Conservation (phyloP, 768 basidiomycete genomes). For the Trametopsis cervina region DNA sequence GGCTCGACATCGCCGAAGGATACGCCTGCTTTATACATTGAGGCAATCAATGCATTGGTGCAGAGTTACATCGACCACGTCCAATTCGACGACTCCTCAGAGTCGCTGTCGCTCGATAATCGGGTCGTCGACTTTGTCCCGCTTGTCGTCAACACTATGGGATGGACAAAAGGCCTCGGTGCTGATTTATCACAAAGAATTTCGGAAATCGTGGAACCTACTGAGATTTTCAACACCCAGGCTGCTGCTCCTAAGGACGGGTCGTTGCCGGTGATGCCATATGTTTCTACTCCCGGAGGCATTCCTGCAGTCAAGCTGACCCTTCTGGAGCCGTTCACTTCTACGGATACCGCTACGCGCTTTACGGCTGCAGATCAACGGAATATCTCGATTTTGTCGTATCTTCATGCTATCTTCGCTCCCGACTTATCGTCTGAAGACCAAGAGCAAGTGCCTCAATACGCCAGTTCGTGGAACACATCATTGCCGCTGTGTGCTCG, state of each 20-base stretch:
- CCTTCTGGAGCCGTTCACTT: conserved; percentile 39
- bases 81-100: conserved; percentile 18
- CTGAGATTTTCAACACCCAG: conserved; percentile 48
- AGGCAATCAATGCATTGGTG: conserved; percentile 58
- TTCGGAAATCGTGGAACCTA: conserved; percentile 56
- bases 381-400: conserved; percentile 62
- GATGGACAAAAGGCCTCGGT: conserved; percentile 93
- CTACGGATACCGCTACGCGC: conserved; percentile 35
- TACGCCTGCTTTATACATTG: conserved; percentile 70
- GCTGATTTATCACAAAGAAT: conserved; percentile 69
- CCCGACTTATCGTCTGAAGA: conserved; percentile 19
- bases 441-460: conserved; percentile 17
- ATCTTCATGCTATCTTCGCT: conserved; percentile 55
- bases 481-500: conserved; percentile 57
- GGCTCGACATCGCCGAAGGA: conserved; percentile 74
- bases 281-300: neutral
- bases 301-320: neutral
- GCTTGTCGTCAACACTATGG: conserved; percentile 92
- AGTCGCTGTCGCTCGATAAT: conserved; percentile 14
- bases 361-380: conserved; percentile 67
- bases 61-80: conserved; percentile 66
- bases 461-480: conserved; percentile 56
- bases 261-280: neutral
- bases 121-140: conserved; percentile 60
- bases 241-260: conserved; percentile 7